Conservation (phyloP, 2,329 filamentous ascomycete genomes). For the Verruconis gallopava region DNA sequence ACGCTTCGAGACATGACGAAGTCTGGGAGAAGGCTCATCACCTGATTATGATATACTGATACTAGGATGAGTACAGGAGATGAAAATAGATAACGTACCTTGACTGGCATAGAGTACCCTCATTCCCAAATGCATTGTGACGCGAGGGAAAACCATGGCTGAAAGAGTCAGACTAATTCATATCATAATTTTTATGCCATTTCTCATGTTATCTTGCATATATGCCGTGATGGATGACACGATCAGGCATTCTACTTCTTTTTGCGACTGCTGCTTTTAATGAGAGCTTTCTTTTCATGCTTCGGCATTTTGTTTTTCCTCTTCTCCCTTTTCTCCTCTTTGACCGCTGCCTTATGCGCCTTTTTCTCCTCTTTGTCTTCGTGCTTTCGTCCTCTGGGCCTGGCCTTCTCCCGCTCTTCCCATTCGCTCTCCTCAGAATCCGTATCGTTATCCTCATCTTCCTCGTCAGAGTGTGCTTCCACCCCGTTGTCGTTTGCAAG, state of each 20-base stretch:
- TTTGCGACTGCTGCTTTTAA: constrained; percentile 29
- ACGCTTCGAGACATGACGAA: not conserved
- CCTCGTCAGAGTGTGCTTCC: constrained; percentile 34
- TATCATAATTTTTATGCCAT: not conserved
- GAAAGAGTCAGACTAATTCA: not conserved
- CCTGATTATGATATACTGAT: not conserved
- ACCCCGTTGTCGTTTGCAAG: constrained; percentile 52
- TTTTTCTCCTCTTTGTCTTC: constrained; percentile 84
- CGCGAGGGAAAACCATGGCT: not conserved
- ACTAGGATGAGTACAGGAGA: not conserved
- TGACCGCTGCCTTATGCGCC: constrained; percentile 79
- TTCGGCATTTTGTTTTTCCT: constrained; percentile 94
- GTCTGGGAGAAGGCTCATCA: constrained; percentile 1
- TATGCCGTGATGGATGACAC: not conserved
- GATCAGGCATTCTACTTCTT: not conserved
- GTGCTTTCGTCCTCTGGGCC: constrained; percentile 68
- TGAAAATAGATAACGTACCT: not conserved
- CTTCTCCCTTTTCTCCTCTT: constrained; percentile 91
- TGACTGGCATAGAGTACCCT: not conserved
- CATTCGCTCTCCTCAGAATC: constrained; percentile 22
- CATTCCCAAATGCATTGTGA: not conserved
- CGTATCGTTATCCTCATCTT: constrained; percentile 22
- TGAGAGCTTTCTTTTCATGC: constrained; percentile 80
- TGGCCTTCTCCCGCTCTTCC: constrained; percentile 46
- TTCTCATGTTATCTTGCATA: not conserved